These are phyloP conservation scores for Raddia distichophylla DNA, from an alignment of 176 grass and related monocot genomes.

Conservation along the genomic window DNA sequence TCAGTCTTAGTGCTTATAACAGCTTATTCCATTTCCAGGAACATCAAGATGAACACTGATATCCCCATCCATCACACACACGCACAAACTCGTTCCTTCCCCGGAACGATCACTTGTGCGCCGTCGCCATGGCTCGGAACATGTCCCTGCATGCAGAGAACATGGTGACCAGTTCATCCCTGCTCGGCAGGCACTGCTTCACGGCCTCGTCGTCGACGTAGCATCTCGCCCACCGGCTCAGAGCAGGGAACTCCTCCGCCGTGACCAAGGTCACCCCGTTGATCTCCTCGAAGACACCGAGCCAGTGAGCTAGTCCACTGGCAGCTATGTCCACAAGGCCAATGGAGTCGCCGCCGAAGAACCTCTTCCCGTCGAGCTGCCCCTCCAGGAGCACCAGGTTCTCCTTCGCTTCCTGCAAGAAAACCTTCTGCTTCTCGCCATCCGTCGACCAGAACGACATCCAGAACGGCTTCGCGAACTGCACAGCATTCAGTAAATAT, in stretches of 20 bases:
- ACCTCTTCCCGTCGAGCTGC: conserved; percentile 50
- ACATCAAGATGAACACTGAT: neutral
- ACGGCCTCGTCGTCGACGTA: conserved; percentile 37
- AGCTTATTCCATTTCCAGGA: neutral
- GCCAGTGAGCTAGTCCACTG: conserved; percentile 34
- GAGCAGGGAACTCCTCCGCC: conserved; percentile 23
- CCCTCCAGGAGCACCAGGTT: conserved; percentile 40
- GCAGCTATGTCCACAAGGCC: conserved; percentile 41
- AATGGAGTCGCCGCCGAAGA: conserved; percentile 48
- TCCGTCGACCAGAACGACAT: conserved; percentile 28
- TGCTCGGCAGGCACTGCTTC: conserved; percentile 39
- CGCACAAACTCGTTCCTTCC: too few species aligned
- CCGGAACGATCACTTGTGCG: neutral
- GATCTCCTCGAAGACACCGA: conserved; percentile 30
- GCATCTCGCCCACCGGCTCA: conserved; percentile 34
- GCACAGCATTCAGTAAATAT: neutral
- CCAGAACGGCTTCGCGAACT: neutral
- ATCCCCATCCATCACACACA: neutral
- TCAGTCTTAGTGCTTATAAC: too few species aligned
- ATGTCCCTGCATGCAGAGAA: conserved; percentile 26
- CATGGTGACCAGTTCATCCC: conserved; percentile 30
- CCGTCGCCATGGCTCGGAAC: neutral
- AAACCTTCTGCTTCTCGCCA: conserved; percentile 21
- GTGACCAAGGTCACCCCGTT: conserved; percentile 33
- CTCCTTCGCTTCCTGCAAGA: conserved; percentile 33